Conservation (phyloP, 2,329 filamentous ascomycete species). For the Epichloe festucae region DNA sequence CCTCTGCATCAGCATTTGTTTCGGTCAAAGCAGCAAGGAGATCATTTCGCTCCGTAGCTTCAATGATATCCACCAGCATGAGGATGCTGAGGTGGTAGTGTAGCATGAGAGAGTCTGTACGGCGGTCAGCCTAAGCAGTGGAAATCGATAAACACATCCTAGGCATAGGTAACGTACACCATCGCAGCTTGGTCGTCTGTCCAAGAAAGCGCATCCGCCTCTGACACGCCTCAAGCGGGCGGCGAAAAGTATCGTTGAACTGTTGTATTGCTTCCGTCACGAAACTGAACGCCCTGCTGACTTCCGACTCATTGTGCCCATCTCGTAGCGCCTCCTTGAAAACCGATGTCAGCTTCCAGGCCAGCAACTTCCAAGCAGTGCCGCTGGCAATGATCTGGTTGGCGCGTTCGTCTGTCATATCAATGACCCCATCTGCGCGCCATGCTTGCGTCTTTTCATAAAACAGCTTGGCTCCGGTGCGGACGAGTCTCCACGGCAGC, state of each 20-base stretch:
- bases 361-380: conserved; percentile 18
- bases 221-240: conserved; percentile 17
- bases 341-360: conserved; percentile 19
- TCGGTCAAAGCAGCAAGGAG: conserved; percentile 13
- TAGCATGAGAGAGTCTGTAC: conserved; percentile 19
- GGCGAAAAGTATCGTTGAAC: conserved; percentile 16
- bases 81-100: conserved; percentile 22
- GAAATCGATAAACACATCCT: too few species aligned
- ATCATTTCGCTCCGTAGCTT: conserved; percentile 16
- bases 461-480: conserved; percentile 17
- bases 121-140: background rate
- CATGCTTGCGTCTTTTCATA: conserved; percentile 15
- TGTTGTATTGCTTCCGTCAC: conserved; percentile 16
- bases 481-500: conserved; percentile 17
- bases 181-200: conserved; percentile 18
- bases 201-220: conserved; percentile 18
- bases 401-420: conserved; percentile 19
- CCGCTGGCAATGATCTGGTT: conserved; percentile 18
- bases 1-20: conserved; percentile 16
- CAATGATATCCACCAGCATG: conserved; percentile 18
- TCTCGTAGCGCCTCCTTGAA: conserved; percentile 21
- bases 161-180: conserved; percentile 14
- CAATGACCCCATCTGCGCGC: conserved; percentile 11
- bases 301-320: conserved; percentile 18
- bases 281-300: conserved; percentile 13